Percentiles rank a stretch among this genome's conserved stretches.
phyloP scores from a whole-genome alignment of 1,284 basidiomycete genomes.

The Schizophyllum commune region DNA sequence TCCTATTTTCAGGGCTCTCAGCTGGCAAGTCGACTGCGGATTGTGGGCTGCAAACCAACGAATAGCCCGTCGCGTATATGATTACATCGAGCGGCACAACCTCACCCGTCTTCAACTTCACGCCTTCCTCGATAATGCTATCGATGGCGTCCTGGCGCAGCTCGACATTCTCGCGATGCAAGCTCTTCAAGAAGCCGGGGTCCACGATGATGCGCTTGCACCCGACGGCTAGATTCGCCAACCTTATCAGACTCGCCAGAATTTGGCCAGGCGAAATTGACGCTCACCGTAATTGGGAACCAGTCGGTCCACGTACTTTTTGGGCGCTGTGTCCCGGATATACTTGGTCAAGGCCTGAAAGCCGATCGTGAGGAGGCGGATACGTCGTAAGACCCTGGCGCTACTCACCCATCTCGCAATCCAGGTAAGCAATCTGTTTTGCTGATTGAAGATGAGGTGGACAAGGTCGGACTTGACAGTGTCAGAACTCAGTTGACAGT shows the following conservation, averaged over 20 bases:
- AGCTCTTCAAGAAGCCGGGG: conserved; percentile 24
- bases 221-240: conserved; percentile 13
- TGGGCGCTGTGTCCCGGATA: conserved; percentile 1
- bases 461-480: neutral
- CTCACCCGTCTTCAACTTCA: conserved; percentile 25
- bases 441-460: neutral
- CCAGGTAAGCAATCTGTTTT: neutral
- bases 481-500: neutral
- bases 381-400: neutral
- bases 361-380: neutral
- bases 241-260: neutral
- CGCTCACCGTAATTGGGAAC: conserved; percentile 2
- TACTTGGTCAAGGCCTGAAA: neutral
- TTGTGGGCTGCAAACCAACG: conserved; percentile 18
- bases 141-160: conserved; percentile 29
- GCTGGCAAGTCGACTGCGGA: neutral
- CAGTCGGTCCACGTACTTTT: neutral
- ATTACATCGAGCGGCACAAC: conserved; percentile 6
- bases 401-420: neutral
- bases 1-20: neutral
- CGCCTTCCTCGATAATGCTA: conserved; percentile 26
- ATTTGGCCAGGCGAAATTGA: neutral
- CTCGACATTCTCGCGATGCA: conserved; percentile 31
- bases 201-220: conserved; percentile 33
- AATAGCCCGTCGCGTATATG: conserved; percentile 31